Evolutionary conservation across 2,329 filamentous ascomycete species (phyloP).

Genomic region (Aspergillus sp.): DNA sequence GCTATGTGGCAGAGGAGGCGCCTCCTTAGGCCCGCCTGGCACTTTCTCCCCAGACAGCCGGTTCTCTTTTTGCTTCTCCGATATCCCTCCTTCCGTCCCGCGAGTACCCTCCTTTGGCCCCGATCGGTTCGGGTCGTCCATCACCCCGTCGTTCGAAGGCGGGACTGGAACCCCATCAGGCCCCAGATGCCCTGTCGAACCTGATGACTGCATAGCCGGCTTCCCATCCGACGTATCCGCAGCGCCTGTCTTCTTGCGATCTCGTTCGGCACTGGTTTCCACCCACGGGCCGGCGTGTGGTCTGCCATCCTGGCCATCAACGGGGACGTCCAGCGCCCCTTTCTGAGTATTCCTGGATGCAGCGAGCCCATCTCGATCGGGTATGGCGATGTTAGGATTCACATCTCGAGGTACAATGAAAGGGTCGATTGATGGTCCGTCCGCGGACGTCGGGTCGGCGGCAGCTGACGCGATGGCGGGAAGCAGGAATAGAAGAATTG

Average conservation of each 20-base stretch:
- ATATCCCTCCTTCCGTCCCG: constrained; percentile 82
- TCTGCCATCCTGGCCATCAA: constrained; percentile 88
- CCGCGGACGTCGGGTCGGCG: constrained; percentile 2
- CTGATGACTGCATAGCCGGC: constrained; percentile 16
- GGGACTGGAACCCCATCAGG: constrained; percentile 38
- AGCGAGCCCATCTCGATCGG: constrained; percentile 11
- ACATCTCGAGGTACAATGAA: constrained; percentile 8
- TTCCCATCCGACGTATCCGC: constrained; percentile 27
- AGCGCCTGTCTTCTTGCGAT: constrained; percentile 32
- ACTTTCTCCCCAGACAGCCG: constrained; percentile 63
- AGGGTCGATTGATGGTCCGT: constrained; percentile 7
- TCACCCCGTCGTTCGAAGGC: constrained; percentile 64
- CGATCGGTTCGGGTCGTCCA: constrained; percentile 74
- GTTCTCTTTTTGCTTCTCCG: constrained; percentile 70
- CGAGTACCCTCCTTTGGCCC: constrained; percentile 76
- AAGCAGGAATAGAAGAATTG: constrained; percentile 27
- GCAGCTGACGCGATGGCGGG: constrained; percentile 22
- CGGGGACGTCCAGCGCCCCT: constrained; percentile 70
- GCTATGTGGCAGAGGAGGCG: constrained; percentile 68
- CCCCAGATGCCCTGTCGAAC: constrained; percentile 26
- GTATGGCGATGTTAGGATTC: constrained; percentile 9
- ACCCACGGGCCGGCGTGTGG: constrained; percentile 76
- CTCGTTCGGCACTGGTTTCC: constrained; percentile 39
- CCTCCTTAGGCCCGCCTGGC: constrained; percentile 76
- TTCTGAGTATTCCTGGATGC: constrained; percentile 23